Evolutionary conservation across 2,329 filamentous ascomycete genomes (phyloP).

Genomic region (Scedosporium dehoogii): DNA sequence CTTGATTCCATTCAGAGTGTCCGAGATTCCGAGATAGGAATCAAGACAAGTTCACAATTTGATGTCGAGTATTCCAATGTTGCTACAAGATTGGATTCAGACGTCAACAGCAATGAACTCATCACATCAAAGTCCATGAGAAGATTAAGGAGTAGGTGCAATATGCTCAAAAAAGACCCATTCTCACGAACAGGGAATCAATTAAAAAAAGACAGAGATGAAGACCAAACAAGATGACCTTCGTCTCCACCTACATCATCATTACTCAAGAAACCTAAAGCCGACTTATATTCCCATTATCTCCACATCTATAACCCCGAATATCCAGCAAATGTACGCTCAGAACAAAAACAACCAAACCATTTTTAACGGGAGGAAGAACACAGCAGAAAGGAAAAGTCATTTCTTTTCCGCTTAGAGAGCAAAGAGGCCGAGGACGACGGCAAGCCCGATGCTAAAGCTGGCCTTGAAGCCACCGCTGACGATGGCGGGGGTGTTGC

Average conservation of each 20-base stretch:
- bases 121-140: not conserved
- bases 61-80: no score
- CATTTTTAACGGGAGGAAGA: not conserved
- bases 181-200: not conserved
- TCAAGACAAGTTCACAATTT: no score
- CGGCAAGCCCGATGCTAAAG: constrained; percentile 1
- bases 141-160: no score
- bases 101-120: not conserved
- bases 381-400: not conserved
- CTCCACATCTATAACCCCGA: no score
- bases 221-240: not conserved
- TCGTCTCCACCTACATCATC: no score
- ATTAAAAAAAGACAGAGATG: not conserved
- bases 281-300: no score
- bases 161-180: not conserved
- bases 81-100: not conserved
- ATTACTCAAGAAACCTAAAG: no score
- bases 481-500: not conserved
- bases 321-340: no score
- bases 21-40: no score
- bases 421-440: not conserved
- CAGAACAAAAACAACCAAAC: not conserved
- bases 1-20: no score
- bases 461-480: not conserved
- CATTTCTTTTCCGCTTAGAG: not conserved